Evolutionary conservation across 371 early-diverging fungal species (phyloP), one percentile per base, ranked within the genome.

Genomic region (Chytridium lagenaria): DNA sequence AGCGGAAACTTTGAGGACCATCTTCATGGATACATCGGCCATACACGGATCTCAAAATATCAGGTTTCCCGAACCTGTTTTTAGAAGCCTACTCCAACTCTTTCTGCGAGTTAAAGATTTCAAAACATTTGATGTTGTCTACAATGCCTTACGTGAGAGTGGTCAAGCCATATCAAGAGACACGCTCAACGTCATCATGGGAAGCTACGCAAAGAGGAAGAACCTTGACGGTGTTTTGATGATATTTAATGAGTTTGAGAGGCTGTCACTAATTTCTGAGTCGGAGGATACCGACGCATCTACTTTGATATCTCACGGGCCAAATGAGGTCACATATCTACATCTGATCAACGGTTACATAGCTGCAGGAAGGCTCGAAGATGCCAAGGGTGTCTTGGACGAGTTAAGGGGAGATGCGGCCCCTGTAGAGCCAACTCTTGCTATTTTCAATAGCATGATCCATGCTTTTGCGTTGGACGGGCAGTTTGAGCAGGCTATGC

Each of bases 391-490:
- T 1, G 38, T 59, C 22, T 68, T 73, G 23, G 50, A 55, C 1
- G 10, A 31, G 22, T 34, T 73, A 39, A 49, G 51, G 57, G 37
- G n/a, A 34, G 38, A 33, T n/a, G 36, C 40, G 33, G 5, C 2
- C 12, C 50, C 68, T 12, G 66, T 66, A 19, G 7, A 30, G 2
- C 86, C 86, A 0, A 82, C 74, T 15, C 37, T 77, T 31, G 78
- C 84, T 26, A 85, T 85, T 3, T 84, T 81, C 57, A 86, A 85
- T 73, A 81, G 81, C 1, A 40, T 87, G 23, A 84, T 87, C n/a
- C 84, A 85, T 67, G 80, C 85, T 1, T 77, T 84, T 57, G 86
- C 82, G 10, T 81, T 84, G 61, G 71, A 79, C 51, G 70, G 59
- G 2, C 74, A 82, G 1, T 59, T 80, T 22, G 67, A 64, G 31